phyloP scores from a whole-genome alignment of 768 basidiomycete genomes.

The Tulasnella sp. region DNA sequence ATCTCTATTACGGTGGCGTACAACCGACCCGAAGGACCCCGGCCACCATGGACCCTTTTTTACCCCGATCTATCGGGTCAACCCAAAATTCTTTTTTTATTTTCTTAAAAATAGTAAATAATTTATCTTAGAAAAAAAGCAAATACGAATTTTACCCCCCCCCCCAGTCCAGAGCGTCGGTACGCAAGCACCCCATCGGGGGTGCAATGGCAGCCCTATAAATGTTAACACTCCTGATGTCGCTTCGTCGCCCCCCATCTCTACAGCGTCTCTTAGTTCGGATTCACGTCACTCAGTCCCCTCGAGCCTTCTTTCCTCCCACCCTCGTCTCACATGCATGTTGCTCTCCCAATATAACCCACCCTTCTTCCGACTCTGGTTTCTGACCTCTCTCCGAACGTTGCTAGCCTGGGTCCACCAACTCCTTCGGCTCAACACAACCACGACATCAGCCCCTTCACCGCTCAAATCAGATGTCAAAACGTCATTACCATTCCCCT shows the following conservation, averaged over 20 bases:
- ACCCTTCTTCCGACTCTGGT: background rate
- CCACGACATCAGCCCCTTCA: background rate
- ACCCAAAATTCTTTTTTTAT: background rate
- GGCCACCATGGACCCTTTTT: background rate
- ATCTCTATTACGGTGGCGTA: background rate
- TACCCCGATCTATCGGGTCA: background rate
- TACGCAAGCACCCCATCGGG: slow-evolving; percentile 32
- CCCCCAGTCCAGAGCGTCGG: background rate
- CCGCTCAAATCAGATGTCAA: background rate
- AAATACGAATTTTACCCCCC: background rate
- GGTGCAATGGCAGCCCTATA: too few species aligned
- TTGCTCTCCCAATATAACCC: too few species aligned
- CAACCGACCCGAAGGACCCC: background rate
- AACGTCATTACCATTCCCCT: background rate
- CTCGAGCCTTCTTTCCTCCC: too few species aligned
- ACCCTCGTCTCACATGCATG: too few species aligned
- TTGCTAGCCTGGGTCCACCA: background rate
- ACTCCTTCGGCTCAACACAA: background rate
- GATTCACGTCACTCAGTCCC: too few species aligned
- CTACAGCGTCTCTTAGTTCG: too few species aligned
- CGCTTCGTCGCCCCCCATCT: too few species aligned
- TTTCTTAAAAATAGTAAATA: background rate
- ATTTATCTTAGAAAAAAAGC: too few species aligned
- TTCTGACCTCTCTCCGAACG: background rate
- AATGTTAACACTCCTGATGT: too few species aligned